Evolutionary conservation across 257 asterid species (phyloP).

Genomic region (Jacaranda copaia): DNA sequence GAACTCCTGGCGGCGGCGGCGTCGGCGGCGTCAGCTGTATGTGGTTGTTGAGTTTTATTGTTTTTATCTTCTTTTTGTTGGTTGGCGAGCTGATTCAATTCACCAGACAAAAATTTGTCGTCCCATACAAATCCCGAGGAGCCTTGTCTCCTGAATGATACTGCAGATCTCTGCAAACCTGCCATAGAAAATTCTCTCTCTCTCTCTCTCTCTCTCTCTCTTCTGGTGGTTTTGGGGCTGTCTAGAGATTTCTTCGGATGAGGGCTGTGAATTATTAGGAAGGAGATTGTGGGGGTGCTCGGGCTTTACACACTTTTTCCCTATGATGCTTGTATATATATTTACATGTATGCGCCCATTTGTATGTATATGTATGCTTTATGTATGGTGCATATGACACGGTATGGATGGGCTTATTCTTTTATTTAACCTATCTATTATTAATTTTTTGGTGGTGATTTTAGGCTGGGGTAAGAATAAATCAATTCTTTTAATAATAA

Average conservation of each 20-base stretch:
- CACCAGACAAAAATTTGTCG: conserved; percentile 54
- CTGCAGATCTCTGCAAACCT: conserved; percentile 63
- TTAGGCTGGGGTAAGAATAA: neutral
- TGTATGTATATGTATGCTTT: conserved; percentile 3
- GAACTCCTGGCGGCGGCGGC: neutral
- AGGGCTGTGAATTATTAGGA: conserved; percentile 15
- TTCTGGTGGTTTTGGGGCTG: neutral
- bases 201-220: neutral
- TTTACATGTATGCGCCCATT: neutral
- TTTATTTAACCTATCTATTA: neutral
- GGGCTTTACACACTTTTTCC: neutral
- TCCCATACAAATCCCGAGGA: conserved; percentile 67
- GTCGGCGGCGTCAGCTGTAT: neutral
- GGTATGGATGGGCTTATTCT: neutral
- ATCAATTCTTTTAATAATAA: too few species aligned
- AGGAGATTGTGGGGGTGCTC: conserved; percentile 3
- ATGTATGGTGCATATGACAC: neutral
- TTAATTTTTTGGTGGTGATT: neutral
- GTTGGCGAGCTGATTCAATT: conserved; percentile 41
- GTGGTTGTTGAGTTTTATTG: conserved; percentile 17
- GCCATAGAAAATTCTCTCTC: conserved; percentile 39
- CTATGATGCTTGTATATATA: neutral
- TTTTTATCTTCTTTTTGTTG: conserved; percentile 34
- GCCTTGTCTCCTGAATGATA: conserved; percentile 65
- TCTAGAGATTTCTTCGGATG: neutral